Base-by-base conservation (phyloP, 2,329 filamentous ascomycete species). In the Stenocarpella maydis region DNA sequence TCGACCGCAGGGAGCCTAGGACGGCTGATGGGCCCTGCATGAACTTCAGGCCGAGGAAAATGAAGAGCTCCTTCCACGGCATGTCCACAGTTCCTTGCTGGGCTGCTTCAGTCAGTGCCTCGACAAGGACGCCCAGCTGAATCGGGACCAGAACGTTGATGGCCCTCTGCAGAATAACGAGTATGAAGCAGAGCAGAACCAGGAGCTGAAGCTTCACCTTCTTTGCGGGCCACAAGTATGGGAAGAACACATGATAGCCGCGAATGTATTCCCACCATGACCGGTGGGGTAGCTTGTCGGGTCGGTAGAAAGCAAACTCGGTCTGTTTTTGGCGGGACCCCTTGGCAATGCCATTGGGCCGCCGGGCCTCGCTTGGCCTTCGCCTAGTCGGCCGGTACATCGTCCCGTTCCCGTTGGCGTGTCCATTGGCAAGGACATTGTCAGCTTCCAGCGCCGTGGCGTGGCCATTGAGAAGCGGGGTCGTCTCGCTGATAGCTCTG, bases 211-310 rank as follows among this genome's bases (percentile, higher is more conserved):
- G 84, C 72, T 85, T 87, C 6, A 77, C 52, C 45, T 93, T 90
- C 76, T 95, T 95, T 75, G 90, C 92, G 0, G 96, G 96, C 96
- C 96, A 99, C 69, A 98, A 88, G 77, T 98, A 99, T 0, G 95
- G 95, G 78, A 98, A 97, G 81, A 99, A 97, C 64, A 98, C 85
- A 15, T 91, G 92, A 80, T 98, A 99, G 54, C 95, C 94, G 72
- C 91, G 90, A 71, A 98, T 84, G 79, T 99, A 99, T 77, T 98
- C 95, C 90, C 92, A 97, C 96, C 96, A 99, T 65, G 91, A 96
- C 74, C 92, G 94, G 74, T 92, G 92, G 3, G 94, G 95, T 10
- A 94, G 88, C 73, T 93, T 95, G 45, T 92, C 91, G 2, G 95
- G 95, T 74, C 95, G 91, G 79, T 97, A 97, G 85, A 97, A 98